These are phyloP conservation scores for Alternaria hordeiaustralica DNA, from an alignment of 2,329 filamentous ascomycete species.

Conservation along the genomic window DNA sequence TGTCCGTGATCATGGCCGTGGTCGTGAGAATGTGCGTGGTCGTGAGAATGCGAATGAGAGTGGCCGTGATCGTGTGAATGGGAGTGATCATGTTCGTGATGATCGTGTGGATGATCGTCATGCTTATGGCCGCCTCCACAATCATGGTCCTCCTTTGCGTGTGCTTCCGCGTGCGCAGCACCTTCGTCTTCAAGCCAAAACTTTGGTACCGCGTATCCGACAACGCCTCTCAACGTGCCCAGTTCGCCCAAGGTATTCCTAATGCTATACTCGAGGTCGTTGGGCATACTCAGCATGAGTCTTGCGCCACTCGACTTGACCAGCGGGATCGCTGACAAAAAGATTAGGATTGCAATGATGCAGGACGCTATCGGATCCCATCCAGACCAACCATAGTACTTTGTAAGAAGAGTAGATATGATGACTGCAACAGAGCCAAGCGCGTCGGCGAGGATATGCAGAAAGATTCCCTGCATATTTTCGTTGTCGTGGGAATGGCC, in stretches of 20 bases:
- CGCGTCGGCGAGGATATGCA: conserved; percentile 94
- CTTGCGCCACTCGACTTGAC: conserved; percentile 84
- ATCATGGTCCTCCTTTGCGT: conserved; percentile 50
- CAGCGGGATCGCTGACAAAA: conserved; percentile 87
- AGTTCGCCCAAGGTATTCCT: conserved; percentile 87
- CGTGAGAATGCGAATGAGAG: conserved; percentile 28
- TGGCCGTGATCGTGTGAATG: conserved; percentile 40
- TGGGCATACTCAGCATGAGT: conserved; percentile 82
- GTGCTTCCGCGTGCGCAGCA: conserved; percentile 49
- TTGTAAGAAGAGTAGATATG: conserved; percentile 84
- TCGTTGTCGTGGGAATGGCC: conserved; percentile 77
- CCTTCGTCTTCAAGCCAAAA: conserved; percentile 87
- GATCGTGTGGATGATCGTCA: conserved; percentile 31
- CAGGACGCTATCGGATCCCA: conserved; percentile 96
- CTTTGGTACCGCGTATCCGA: conserved; percentile 82
- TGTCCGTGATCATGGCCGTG: conserved; percentile 31
- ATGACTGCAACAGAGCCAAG: conserved; percentile 95
- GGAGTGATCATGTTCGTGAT: conserved; percentile 19
- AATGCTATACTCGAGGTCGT: conserved; percentile 84
- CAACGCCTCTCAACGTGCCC: conserved; percentile 80
- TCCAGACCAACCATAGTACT: conserved; percentile 86
- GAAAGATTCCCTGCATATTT: conserved; percentile 97
- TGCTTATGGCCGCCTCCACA: conserved; percentile 33
- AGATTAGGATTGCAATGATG: conserved; percentile 90
- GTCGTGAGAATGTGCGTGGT: conserved; percentile 33